phyloP scores from a whole-genome alignment of 2,329 filamentous ascomycete genomes.

The Cadophora gregata region DNA sequence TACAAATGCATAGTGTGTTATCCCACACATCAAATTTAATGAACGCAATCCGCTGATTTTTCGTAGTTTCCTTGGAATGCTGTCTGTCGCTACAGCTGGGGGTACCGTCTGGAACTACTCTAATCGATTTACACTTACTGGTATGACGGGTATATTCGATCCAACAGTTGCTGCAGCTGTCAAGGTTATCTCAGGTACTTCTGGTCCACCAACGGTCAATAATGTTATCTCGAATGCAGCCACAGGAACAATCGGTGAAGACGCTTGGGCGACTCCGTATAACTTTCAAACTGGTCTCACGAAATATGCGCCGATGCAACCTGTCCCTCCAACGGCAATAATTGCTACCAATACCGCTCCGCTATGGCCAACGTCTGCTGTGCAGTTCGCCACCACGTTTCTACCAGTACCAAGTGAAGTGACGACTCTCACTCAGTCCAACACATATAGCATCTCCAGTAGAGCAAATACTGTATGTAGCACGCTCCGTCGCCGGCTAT shows the following conservation, averaged over 20 bases:
- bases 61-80: slow-evolving; percentile 62
- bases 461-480: slow-evolving; percentile 46
- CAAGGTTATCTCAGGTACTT: slow-evolving; percentile 46
- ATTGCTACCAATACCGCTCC: slow-evolving; percentile 47
- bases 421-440: slow-evolving; percentile 47
- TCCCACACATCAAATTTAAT: no score
- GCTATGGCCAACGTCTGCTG: slow-evolving; percentile 46
- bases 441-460: slow-evolving; percentile 45
- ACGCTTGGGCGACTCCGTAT: slow-evolving; percentile 43
- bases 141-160: slow-evolving; percentile 67
- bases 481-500: background rate
- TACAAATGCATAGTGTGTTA: slow-evolving; percentile 44
- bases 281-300: slow-evolving; percentile 46
- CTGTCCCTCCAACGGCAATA: slow-evolving; percentile 46
- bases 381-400: slow-evolving; percentile 44
- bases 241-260: slow-evolving; percentile 27
- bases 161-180: slow-evolving; percentile 47
- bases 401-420: slow-evolving; percentile 41
- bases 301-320: slow-evolving; percentile 50
- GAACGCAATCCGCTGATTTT: slow-evolving; percentile 20
- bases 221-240: slow-evolving; percentile 29
- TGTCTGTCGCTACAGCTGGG: slow-evolving; percentile 59
- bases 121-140: slow-evolving; percentile 65
- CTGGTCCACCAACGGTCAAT: slow-evolving; percentile 43
- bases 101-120: slow-evolving; percentile 65